Evolutionary conservation across 495 filamentous ascomycete species (phyloP).

Genomic region (Penicillium malachiteum): DNA sequence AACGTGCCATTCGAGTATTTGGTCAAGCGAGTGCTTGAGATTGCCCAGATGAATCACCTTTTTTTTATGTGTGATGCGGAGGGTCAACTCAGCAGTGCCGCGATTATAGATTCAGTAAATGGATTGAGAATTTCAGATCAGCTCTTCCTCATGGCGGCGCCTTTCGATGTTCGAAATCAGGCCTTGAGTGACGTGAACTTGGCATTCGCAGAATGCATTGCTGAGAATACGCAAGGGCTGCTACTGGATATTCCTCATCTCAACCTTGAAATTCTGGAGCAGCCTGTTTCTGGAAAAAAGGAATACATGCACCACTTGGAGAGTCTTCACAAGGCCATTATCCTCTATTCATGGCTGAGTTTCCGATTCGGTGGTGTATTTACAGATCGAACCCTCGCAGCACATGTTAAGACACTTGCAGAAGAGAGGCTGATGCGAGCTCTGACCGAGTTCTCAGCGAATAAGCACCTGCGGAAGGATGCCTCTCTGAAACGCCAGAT

Average conservation of each 20-base stretch:
- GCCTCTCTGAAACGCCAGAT: slow-evolving; percentile 44
- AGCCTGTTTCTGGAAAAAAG: slow-evolving; percentile 40
- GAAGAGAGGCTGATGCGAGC: slow-evolving; percentile 73
- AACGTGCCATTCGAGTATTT: slow-evolving; percentile 76
- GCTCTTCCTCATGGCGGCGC: slow-evolving; percentile 71
- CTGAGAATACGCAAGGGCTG: slow-evolving; percentile 59
- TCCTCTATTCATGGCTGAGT: slow-evolving; percentile 85
- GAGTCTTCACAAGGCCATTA: slow-evolving; percentile 72
- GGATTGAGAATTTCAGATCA: slow-evolving; percentile 68
- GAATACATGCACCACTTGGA: slow-evolving; percentile 67
- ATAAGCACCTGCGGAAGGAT: slow-evolving; percentile 45
- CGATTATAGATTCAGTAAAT: slow-evolving; percentile 63
- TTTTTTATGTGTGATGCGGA: slow-evolving; percentile 72
- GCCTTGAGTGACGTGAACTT: slow-evolving; percentile 39
- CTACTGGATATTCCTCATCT: slow-evolving; percentile 63
- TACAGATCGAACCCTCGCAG: slow-evolving; percentile 69
- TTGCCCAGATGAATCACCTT: slow-evolving; percentile 54
- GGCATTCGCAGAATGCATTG: slow-evolving; percentile 66
- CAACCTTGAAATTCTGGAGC: slow-evolving; percentile 66
- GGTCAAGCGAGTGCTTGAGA: slow-evolving; percentile 65
- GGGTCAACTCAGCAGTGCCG: slow-evolving; percentile 61
- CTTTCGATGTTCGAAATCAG: slow-evolving; percentile 39
- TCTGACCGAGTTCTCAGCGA: slow-evolving; percentile 56
- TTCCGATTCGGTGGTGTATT: slow-evolving; percentile 76
- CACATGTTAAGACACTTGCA: slow-evolving; percentile 75